These are phyloP conservation scores for Erodium maritimum DNA, from an alignment of 345 rosid species.

Conservation along the genomic window DNA sequence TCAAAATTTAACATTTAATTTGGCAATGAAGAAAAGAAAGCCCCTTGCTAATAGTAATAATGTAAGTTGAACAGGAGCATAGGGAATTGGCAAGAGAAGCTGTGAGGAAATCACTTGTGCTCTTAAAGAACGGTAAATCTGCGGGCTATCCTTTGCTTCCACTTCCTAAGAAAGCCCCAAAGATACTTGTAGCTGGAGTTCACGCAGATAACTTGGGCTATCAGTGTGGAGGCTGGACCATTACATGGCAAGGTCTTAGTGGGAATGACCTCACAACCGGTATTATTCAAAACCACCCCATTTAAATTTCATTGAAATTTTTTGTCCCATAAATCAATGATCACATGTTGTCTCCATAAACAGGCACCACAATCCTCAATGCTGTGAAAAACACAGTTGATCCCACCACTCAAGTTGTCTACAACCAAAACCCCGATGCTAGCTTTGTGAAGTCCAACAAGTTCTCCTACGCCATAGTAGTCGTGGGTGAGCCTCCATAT, in stretches of 20 bases:
- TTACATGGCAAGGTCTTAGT: constrained; percentile 73
- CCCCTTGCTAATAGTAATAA: too few species aligned
- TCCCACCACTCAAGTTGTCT: constrained; percentile 47
- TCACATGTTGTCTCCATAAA: not conserved
- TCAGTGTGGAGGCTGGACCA: constrained; percentile 99
- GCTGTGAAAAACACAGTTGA: constrained; percentile 64
- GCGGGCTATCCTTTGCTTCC: constrained; percentile 56
- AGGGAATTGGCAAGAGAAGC: constrained; percentile 94
- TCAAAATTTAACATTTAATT: too few species aligned
- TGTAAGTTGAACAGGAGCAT: constrained; percentile 42
- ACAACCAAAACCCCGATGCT: constrained; percentile 46
- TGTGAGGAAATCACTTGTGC: constrained; percentile 86
- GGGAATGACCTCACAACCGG: constrained; percentile 70
- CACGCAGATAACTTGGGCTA: constrained; percentile 93
- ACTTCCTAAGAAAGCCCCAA: constrained; percentile 60
- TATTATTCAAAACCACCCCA: constrained; percentile 13
- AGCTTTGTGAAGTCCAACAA: constrained; percentile 56
- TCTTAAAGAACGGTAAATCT: constrained; percentile 71
- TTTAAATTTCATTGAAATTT: not conserved
- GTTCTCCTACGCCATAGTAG: constrained; percentile 67
- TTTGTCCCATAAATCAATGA: too few species aligned
- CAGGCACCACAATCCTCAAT: constrained; percentile 79
- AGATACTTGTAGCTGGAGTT: constrained; percentile 76
- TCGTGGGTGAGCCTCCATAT: constrained; percentile 71
- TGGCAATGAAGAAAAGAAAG: too few species aligned